Conservation (phyloP, 2,329 filamentous ascomycete genomes). For the Fonsecaea monophora region DNA sequence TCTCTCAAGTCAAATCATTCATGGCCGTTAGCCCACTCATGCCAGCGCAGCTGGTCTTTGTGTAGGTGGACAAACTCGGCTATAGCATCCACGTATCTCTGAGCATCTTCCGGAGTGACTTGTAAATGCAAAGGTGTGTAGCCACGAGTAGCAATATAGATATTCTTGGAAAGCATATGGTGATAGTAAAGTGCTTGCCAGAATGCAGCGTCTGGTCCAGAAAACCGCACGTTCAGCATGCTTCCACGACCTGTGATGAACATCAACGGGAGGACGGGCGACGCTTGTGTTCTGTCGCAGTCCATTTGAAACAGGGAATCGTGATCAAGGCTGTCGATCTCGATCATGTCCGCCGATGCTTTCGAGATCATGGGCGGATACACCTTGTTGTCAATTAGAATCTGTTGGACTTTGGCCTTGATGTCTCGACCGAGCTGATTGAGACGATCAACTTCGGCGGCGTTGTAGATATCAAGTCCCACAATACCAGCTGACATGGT, state of each 20-base stretch:
- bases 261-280: slow-evolving; percentile 31
- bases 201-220: slow-evolving; percentile 20
- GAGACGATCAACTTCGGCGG: slow-evolving; percentile 30
- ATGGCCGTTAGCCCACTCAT: neutral
- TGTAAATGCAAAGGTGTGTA: slow-evolving; percentile 40
- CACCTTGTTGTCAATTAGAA: slow-evolving; percentile 21
- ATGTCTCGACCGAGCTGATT: slow-evolving; percentile 40
- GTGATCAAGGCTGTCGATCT: slow-evolving; percentile 2
- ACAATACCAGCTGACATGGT: slow-evolving; percentile 62
- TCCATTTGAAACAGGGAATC: neutral
- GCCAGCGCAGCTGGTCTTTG: slow-evolving; percentile 3
- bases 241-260: slow-evolving; percentile 43
- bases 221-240: slow-evolving; percentile 41
- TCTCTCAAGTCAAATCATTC: neutral
- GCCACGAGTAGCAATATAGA: slow-evolving; percentile 41
- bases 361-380: neutral
- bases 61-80: slow-evolving; percentile 7
- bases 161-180: slow-evolving; percentile 36
- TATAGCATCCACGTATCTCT: slow-evolving; percentile 27
- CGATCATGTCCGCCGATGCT: slow-evolving; percentile 7
- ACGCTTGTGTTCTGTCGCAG: slow-evolving; percentile 6
- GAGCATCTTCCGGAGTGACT: slow-evolving; percentile 25
- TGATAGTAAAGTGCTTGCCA: slow-evolving; percentile 40
- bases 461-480: slow-evolving; percentile 27
- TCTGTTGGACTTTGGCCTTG: slow-evolving; percentile 26